phyloP scores from a whole-genome alignment of 257 asterid genomes.

The Petunia axillaris region DNA sequence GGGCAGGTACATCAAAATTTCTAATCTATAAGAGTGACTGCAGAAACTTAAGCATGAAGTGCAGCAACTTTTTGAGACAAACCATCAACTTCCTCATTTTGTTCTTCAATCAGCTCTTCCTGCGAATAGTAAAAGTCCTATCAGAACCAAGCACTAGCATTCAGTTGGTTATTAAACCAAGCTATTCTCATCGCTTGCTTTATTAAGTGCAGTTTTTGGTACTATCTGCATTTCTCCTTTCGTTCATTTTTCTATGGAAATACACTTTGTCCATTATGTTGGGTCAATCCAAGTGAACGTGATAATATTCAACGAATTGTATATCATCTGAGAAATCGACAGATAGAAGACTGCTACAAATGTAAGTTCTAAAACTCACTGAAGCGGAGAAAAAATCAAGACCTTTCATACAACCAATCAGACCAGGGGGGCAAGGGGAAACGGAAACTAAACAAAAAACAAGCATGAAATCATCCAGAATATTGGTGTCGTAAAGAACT shows the following conservation, averaged over 20 bases:
- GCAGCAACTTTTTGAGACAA: conserved; percentile 37
- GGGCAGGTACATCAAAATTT: conserved; percentile 17
- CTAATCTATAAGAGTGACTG: neutral
- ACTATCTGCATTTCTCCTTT: neutral
- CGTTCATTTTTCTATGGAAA: neutral
- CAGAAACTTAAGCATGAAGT: conserved; percentile 35
- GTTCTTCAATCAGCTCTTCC: conserved; percentile 48
- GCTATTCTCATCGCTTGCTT: conserved; percentile 6
- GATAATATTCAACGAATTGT: neutral
- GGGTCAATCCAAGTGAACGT: neutral
- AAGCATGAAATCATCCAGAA: neutral
- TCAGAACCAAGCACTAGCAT: neutral
- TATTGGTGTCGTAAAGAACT: neutral
- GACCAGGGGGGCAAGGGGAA: neutral
- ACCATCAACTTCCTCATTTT: conserved; percentile 43
- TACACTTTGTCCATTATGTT: neutral
- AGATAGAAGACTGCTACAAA: neutral
- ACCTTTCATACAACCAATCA: neutral
- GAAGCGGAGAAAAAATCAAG: neutral
- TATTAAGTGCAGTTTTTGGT: neutral
- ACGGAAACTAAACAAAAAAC: neutral
- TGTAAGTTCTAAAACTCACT: neutral
- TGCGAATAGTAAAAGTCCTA: neutral
- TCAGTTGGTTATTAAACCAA: neutral
- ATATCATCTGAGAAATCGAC: neutral